Evolutionary conservation across 1,284 basidiomycete species (phyloP), one percentile per base, ranked within the genome.

Genomic region (Ganoderma sinense): DNA sequence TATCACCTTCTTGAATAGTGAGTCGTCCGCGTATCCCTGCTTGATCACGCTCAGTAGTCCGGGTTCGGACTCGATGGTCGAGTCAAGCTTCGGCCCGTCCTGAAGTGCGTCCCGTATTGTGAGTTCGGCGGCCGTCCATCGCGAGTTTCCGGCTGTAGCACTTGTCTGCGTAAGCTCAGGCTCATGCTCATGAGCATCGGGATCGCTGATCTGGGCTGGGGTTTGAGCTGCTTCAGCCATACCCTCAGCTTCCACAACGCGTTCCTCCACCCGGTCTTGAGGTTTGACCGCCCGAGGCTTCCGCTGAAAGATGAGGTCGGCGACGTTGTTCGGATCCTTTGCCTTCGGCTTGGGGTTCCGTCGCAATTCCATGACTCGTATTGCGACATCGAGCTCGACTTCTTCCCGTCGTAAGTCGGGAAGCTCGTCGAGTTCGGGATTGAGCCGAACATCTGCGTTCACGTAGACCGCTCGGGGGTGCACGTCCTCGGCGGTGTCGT

Each of bases 391-490:
- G 58, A 59, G 33, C 55, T 60, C 0, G 43, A 73, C 14, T 61
- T 78, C 72, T 2, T 64, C 36, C 0, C 62, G 3, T 5, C 74
- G 56, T 6, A 62, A 55, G 2, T 29, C 11, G 0, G 77, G 74
- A 0, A 79, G 74, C 31, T 75, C 71, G 5, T 79, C 76, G 0
- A 72, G 62, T 5, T 76, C 64, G 0, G 72, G 76, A 53, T 81
- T 80, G 0, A 82, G 67, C 0, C 73, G 66, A 0, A 68, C 39
- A 63, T 82, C 78, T 0, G 75, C 74, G 40, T 75, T 75, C 1
- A 82, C 79, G 64, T 78, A 81, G 0, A 80, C 72, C 0, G 77
- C 62, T 2, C 29, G 55, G 26, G 73, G 64, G 45, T 78, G 74
- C 0, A 59, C 20, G 11, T 82, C 78, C 7, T 70, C 70, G 0